A percentile compares a stretch with the other conserved stretches of the same genome.
These are phyloP conservation scores for Cordyceps fumosorosea DNA, from an alignment of 2,329 filamentous ascomycete species.

Conservation along the genomic window DNA sequence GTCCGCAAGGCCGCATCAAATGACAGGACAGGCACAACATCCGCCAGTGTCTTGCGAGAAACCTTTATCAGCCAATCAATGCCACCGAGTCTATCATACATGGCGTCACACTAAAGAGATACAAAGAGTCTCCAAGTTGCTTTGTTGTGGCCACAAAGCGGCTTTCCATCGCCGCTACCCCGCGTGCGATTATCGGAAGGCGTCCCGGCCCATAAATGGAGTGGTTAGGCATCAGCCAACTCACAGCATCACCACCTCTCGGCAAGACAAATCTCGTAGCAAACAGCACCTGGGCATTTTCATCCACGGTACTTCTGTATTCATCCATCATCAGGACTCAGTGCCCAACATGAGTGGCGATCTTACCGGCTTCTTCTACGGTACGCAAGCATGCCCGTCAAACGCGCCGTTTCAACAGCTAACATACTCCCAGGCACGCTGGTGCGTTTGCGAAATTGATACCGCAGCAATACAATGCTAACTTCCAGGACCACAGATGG, in stretches of 20 bases:
- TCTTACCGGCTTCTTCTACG: constrained; percentile 51
- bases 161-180: neutral
- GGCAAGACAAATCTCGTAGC: neutral
- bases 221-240: neutral
- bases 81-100: neutral
- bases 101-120: neutral
- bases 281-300: neutral
- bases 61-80: neutral
- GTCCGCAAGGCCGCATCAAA: too few relatives aligned
- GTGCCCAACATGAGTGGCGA: constrained; percentile 33
- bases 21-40: too few relatives aligned
- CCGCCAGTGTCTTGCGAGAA: neutral
- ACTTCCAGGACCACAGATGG: constrained; percentile 50
- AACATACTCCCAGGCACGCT: constrained; percentile 25
- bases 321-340: too few relatives aligned
- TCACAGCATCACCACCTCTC: neutral
- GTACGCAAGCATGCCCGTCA: constrained; percentile 26
- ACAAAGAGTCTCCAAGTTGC: neutral
- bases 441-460: constrained; percentile 19
- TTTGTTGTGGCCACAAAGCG: neutral
- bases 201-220: neutral
- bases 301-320: neutral
- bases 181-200: constrained; percentile 9
- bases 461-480: neutral
- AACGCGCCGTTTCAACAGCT: constrained; percentile 4